A percentile compares a stretch with the other conserved stretches of the same genome.
Conservation (phyloP, 306 rosid genomes). For the Elaeagnus macrophylla region DNA sequence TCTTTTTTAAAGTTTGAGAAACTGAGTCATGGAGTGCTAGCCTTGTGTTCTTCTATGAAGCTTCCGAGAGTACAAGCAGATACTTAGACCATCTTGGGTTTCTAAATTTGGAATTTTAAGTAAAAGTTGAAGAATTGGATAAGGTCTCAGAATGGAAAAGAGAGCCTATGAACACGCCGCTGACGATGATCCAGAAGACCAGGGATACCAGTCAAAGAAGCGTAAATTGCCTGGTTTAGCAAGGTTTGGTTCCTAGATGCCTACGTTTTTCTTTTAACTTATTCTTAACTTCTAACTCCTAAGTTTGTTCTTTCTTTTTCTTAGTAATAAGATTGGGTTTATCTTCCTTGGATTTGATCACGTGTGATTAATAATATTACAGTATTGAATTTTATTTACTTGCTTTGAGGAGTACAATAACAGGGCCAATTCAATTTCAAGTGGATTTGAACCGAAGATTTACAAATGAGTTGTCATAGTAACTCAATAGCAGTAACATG, state of each 20-base stretch:
- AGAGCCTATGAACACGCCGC: constrained; percentile 42
- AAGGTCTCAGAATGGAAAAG: constrained; percentile 49
- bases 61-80: constrained; percentile 22
- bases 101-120: constrained; percentile 31
- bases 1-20: constrained; percentile 16
- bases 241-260: constrained; percentile 33
- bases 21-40: not conserved
- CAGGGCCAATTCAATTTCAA: no score
- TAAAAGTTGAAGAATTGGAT: constrained; percentile 27
- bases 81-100: constrained; percentile 26
- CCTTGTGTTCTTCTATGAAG: constrained; percentile 30
- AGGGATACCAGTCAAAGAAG: constrained; percentile 40
- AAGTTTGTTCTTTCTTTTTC: not conserved
- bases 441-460: no score
- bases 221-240: constrained; percentile 65
- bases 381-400: no score
- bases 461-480: not conserved
- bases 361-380: no score
- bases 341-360: no score
- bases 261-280: not conserved
- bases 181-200: constrained; percentile 27
- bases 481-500: not conserved
- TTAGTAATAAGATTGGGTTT: no score
- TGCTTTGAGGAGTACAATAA: no score
- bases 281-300: not conserved